Base-by-base conservation (phyloP, 352 stramenopile genomes). In the Salisapilia sapeloensis region DNA sequence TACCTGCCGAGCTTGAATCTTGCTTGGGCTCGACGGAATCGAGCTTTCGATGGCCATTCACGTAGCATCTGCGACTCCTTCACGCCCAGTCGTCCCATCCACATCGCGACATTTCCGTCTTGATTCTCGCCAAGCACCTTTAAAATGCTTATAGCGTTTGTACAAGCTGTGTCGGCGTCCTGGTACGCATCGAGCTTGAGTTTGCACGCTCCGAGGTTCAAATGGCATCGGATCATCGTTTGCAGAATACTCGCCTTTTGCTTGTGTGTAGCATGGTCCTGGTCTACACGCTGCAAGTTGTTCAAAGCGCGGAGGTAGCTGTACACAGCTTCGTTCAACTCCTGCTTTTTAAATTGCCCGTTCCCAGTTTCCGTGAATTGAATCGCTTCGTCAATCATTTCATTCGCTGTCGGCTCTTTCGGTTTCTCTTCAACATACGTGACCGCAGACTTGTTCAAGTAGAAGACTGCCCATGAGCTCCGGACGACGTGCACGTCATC, bases 161-260 rank as follows among this genome's bases (percentile, higher is more conserved):
- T 84, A 44, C 65, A 83, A 2, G 75, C 70, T 10, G 82, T 77
- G 35, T 84, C 67, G 6, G 70, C 70, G 31, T 90, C 70, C 8
- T 43, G 22, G 38, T 76, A 67, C 26, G 43, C 47, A 34, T 82
- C 55, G 4, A 67, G 40, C 46, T 85, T 84, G 35, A 90, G 57
- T 35, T 86, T 90, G 60, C 67, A 90, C 6, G 75, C 74, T 11
- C 60, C 60, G 34, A 90, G 80, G 40, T 90, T 90, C 14, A 90
- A 48, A 38, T 90, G 75, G 38, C 75, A 90, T 21, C 75, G 75
- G 24, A 90, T 83, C 75, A 90, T 90, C 11, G 75, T 90, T 55
- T 86, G 70, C 11, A 90, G 59, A 38, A 86, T 81, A 19, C 56
- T 77, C 24, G 75, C 75, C 44, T 86, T 90, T 27, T 90, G 63